Base-by-base conservation (phyloP, 2,329 filamentous ascomycete species). In the Zymoseptoria passerinii region DNA sequence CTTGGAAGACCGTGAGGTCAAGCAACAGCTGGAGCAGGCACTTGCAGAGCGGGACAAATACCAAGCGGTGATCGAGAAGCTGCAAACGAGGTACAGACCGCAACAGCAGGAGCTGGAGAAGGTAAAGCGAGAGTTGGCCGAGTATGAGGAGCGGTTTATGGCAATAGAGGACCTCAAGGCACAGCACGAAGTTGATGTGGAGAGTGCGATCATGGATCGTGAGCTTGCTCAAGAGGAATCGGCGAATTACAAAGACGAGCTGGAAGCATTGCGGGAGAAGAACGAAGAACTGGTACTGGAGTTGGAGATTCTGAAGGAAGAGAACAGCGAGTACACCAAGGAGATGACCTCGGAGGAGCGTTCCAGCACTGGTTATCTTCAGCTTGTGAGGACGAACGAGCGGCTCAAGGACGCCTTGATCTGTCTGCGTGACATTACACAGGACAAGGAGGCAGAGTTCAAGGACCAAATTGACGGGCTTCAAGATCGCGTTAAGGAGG, bases 201-300 rank as follows among this genome's bases (percentile, higher is more conserved):
- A 99, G 74, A 83, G 94, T 74, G 90, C 91, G 6, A 87, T 89
- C 0, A 78, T 99, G 27, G 94, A 99, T 71, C 85, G 90, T 50
- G 92, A 99, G 73, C 95, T 97, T 89, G 94, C 94, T 0, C 92
- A 99, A 73, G 92, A 96, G 74, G 90, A 86, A 50, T 87, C 89
- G 0, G 94, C 97, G 65, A 84, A 87, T 18, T 79, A 88, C 54
- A 94, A 91, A 71, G 81, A 83, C 1, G 92, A 99, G 69, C 77
- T 95, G 23, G 89, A 95, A 44, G 81, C 84, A 1, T 73, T 95
- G 55, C 89, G 90, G 68, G 77, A 83, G 58, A 90, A 86, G 68
- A 76, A 85, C 1, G 92, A 97, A 71, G 92, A 97, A 72, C 78
- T 95, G 7, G 86, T 94, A 66, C 78, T 96, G 8, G 92, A 99